phyloP scores from a whole-genome alignment of 768 basidiomycete species.

The Nidularia sp. region DNA sequence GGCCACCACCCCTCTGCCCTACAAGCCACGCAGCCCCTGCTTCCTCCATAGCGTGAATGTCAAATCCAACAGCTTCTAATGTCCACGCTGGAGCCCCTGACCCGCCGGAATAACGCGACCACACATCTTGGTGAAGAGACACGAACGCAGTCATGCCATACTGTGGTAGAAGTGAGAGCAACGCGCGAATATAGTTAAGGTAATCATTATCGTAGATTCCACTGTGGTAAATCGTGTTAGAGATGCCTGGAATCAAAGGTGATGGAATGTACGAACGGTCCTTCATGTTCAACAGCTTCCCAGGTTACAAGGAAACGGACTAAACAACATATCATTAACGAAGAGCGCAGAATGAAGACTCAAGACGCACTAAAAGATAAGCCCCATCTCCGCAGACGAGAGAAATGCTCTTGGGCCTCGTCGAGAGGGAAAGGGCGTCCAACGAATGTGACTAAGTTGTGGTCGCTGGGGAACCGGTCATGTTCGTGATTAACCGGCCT shows the following conservation, averaged over 20 bases:
- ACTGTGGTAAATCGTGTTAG: slow-evolving; percentile 28
- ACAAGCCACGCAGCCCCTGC: slow-evolving; percentile 84
- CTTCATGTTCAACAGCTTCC: slow-evolving; percentile 95
- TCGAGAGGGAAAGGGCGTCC: slow-evolving; percentile 88
- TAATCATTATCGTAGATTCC: slow-evolving; percentile 85
- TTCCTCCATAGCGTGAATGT: slow-evolving; percentile 73
- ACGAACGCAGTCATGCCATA: slow-evolving; percentile 76
- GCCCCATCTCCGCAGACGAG: slow-evolving; percentile 81
- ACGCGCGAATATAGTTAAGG: slow-evolving; percentile 66
- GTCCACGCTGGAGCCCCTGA: slow-evolving; percentile 98
- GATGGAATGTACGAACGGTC: slow-evolving; percentile 50
- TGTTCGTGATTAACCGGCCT: slow-evolving; percentile 72
- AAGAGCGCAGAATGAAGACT: neutral
- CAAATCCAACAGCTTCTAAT: slow-evolving; percentile 80
- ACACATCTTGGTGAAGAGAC: slow-evolving; percentile 90
- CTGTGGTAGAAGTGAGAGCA: slow-evolving; percentile 66
- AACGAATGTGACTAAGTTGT: slow-evolving; percentile 74
- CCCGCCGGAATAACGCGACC: slow-evolving; percentile 92
- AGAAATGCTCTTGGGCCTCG: slow-evolving; percentile 83
- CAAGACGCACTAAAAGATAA: slow-evolving; percentile 69
- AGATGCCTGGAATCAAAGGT: slow-evolving; percentile 2
- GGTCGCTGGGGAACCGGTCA: slow-evolving; percentile 61
- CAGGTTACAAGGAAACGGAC: slow-evolving; percentile 94
- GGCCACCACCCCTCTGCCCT: slow-evolving; percentile 75
- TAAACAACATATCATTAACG: slow-evolving; percentile 16